phyloP scores from a whole-genome alignment of 768 basidiomycete species.

The Tricholoma bakamatsutake region DNA sequence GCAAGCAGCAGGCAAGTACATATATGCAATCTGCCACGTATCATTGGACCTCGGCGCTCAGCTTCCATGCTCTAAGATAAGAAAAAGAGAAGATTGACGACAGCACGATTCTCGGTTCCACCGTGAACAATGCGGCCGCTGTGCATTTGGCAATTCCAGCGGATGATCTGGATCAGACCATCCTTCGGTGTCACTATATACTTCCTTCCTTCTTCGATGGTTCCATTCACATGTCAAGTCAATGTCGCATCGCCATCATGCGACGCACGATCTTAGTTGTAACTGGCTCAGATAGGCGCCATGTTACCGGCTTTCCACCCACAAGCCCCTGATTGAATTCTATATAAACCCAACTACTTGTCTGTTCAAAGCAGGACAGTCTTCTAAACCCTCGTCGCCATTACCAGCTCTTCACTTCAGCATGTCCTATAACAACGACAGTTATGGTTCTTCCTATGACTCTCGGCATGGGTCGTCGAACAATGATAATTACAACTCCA shows the following conservation, averaged over 20 bases:
- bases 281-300: no score
- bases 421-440: constrained; percentile 20
- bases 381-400: not conserved
- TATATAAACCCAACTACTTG: not conserved
- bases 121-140: not conserved
- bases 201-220: not conserved
- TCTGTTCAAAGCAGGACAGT: not conserved
- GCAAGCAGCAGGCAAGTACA: no score
- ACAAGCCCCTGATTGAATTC: not conserved
- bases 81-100: no score
- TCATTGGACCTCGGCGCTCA: no score
- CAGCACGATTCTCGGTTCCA: no score
- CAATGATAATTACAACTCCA: constrained; percentile 4
- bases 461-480: constrained; percentile 17
- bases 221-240: not conserved
- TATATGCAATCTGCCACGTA: no score
- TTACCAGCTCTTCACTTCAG: not conserved
- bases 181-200: not conserved
- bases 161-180: no score
- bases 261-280: no score
- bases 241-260: not conserved
- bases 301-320: no score
- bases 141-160: not conserved
- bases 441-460: no score
- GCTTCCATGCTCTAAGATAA: no score